phyloP scores from a whole-genome alignment of 1,139 yeast genomes.

The Diutina siamensis region DNA sequence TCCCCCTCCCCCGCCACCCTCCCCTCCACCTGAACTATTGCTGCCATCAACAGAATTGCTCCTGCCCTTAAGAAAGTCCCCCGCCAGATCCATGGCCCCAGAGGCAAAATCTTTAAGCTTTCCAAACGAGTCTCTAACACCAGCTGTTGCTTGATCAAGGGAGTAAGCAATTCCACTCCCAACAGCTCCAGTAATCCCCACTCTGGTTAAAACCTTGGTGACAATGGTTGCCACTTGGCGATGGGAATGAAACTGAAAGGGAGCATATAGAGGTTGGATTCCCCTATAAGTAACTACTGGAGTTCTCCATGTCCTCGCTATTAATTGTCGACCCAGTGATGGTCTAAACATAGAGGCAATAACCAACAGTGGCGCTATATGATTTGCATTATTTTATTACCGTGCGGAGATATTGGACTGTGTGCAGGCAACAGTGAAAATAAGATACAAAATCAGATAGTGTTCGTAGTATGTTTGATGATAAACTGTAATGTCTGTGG shows the following conservation, averaged over 20 bases:
- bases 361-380: not conserved
- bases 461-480: too few relatives aligned
- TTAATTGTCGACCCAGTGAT: not conserved
- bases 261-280: not conserved
- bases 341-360: not conserved
- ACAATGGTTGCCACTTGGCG: not conserved
- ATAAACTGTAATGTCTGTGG: too few relatives aligned
- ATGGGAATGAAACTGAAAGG: not conserved
- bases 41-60: not conserved
- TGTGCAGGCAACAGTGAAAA: too few relatives aligned
- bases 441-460: too few relatives aligned
- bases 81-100: constrained; percentile 3
- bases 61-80: constrained; percentile 12
- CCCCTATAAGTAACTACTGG: not conserved
- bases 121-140: not conserved
- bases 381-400: too few relatives aligned
- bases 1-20: constrained; percentile 17
- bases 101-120: constrained; percentile 2
- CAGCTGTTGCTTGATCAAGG: not conserved
- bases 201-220: not conserved
- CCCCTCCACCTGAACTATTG: constrained; percentile 2
- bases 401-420: too few relatives aligned
- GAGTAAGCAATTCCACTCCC: not conserved
- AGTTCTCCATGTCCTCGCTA: not conserved
- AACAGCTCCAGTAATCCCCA: not conserved